phyloP scores from a whole-genome alignment of 805 yeast genomes.

The Lipomyces starkeyi region DNA sequence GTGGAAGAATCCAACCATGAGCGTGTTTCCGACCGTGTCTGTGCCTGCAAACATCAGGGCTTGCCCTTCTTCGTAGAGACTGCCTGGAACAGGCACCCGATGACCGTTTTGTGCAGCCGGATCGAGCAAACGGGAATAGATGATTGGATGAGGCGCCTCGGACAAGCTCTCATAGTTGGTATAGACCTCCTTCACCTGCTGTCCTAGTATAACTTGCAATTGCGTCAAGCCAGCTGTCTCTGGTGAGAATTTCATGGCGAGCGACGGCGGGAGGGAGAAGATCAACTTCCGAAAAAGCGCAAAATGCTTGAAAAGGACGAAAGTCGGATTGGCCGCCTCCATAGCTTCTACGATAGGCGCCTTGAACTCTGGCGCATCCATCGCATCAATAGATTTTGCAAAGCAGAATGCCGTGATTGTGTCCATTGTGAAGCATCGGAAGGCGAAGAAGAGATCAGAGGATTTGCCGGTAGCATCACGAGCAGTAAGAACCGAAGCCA shows the following conservation, averaged over 20 bases:
- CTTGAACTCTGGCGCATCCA: slow-evolving; percentile 1
- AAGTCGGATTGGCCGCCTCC: slow-evolving; percentile 2
- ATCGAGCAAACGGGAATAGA: background rate
- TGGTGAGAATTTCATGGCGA: background rate
- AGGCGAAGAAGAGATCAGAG: background rate
- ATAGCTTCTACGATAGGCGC: background rate
- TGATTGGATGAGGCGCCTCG: background rate
- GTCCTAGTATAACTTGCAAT: background rate
- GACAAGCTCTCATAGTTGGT: background rate
- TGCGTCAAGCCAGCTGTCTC: background rate
- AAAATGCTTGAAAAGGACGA: slow-evolving; percentile 2
- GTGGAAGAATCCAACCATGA: background rate
- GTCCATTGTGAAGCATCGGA: background rate
- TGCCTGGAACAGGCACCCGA: background rate
- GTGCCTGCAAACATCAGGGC: background rate
- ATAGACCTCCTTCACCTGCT: slow-evolving; percentile 1
- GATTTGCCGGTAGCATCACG: background rate
- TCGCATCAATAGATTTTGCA: background rate
- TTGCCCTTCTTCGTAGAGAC: background rate
- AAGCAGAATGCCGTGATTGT: background rate
- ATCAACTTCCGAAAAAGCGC: background rate
- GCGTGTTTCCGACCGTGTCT: slow-evolving; percentile 2
- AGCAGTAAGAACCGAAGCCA: background rate
- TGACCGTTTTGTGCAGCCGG: background rate
- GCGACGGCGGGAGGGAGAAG: background rate